Percentiles rank a stretch among this genome's conserved stretches.
Conservation (phyloP, 768 basidiomycete species). For the Chalciporus chontae region DNA sequence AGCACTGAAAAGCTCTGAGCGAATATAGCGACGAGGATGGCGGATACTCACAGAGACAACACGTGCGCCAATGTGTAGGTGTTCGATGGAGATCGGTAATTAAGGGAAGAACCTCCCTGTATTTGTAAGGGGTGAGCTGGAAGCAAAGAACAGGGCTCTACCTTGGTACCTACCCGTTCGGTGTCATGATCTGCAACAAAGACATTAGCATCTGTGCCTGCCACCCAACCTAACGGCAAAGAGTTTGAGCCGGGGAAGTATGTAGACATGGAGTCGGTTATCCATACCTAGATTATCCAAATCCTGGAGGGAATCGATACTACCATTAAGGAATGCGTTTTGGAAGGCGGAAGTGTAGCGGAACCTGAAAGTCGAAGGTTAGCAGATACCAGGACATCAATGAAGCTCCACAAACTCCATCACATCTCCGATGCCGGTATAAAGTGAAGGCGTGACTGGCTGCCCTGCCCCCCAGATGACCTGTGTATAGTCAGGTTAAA, state of each 20-base stretch:
- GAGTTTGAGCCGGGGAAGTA: background rate
- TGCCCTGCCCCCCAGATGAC: constrained; percentile 42
- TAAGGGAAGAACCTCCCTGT: constrained; percentile 52
- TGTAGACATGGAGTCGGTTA: background rate
- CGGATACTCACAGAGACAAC: constrained; percentile 42
- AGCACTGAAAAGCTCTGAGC: constrained; percentile 27
- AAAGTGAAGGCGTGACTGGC: constrained; percentile 53
- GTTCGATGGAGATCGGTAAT: constrained; percentile 60
- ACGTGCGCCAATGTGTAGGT: constrained; percentile 57
- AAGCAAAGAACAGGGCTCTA: background rate
- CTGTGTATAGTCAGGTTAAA: background rate
- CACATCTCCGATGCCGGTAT: constrained; percentile 55
- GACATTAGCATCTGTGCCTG: constrained; percentile 51
- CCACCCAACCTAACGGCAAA: constrained; percentile 40
- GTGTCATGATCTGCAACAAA: constrained; percentile 73
- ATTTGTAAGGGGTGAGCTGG: background rate
- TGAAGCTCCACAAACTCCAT: constrained; percentile 45
- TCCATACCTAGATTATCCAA: background rate
- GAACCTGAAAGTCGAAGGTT: constrained; percentile 35
- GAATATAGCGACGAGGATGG: background rate
- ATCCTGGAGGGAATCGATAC: background rate
- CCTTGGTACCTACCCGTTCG: constrained; percentile 42
- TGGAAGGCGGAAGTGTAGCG: constrained; percentile 51
- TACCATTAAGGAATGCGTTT: background rate
- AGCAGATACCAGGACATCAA: no score